Conservation (phyloP, 2,329 filamentous ascomycete genomes). For the Periconia macrospinosa region DNA sequence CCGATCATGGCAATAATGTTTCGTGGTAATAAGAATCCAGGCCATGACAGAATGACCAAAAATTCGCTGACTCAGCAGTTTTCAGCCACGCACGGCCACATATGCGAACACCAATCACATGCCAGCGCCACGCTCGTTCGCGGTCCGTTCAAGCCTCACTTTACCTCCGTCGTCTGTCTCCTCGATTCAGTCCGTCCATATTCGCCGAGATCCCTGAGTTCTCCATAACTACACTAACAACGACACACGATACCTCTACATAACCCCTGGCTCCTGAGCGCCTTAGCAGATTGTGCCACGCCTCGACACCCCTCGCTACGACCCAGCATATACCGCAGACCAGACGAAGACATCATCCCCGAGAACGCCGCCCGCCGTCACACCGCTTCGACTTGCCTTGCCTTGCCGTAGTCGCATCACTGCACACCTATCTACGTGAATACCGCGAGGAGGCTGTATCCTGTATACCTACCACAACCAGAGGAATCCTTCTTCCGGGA, state of each 20-base stretch:
- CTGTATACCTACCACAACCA: too few relatives aligned
- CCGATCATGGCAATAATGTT: too few relatives aligned
- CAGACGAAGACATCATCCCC: background rate
- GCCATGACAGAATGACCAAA: too few relatives aligned
- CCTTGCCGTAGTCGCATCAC: too few relatives aligned
- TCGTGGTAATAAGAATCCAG: too few relatives aligned
- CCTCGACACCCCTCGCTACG: background rate
- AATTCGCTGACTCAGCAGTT: too few relatives aligned
- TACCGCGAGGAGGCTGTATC: too few relatives aligned
- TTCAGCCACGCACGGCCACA: background rate
- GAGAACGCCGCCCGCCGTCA: background rate
- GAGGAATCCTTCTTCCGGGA: too few relatives aligned
- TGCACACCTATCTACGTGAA: too few relatives aligned
- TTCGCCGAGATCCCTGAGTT: background rate
- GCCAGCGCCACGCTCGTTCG: background rate
- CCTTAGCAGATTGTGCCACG: too few relatives aligned
- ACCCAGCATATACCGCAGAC: background rate
- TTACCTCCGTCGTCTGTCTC: background rate
- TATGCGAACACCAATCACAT: background rate
- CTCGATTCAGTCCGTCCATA: background rate
- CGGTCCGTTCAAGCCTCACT: background rate
- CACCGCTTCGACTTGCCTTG: too few relatives aligned
- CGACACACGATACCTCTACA: background rate
- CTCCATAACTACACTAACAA: background rate
- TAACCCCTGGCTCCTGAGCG: background rate